Percentiles rank a stretch among this genome's conserved stretches.
Conservation (phyloP, 176 grass and related monocot genomes). For the Aegilops bicornis region DNA sequence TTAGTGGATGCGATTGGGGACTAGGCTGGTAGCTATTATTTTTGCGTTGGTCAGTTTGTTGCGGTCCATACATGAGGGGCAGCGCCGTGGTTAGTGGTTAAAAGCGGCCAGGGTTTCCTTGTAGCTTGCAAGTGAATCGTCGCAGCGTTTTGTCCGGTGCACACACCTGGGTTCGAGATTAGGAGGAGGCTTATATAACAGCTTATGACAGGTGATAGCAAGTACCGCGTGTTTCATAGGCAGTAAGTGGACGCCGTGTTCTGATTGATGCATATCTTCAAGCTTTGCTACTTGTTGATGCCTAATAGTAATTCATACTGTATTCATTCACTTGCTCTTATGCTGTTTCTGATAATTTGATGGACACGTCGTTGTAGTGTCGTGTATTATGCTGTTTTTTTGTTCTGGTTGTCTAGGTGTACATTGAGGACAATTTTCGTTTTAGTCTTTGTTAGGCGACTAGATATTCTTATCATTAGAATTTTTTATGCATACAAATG, state of each 20-base stretch:
- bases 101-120: not conserved
- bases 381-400: not conserved
- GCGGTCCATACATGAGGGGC: not conserved
- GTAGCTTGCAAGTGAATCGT: not conserved
- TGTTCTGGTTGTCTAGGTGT: not conserved
- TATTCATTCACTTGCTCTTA: not conserved
- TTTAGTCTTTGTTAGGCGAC: not conserved
- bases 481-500: not conserved
- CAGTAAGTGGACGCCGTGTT: not conserved
- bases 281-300: not conserved
- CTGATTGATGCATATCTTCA: not conserved
- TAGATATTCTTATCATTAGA: not conserved
- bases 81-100: not conserved
- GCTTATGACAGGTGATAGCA: too few relatives aligned
- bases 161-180: not conserved
- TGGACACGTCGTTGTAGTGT: not conserved
- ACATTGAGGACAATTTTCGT: not conserved
- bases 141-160: too few relatives aligned
- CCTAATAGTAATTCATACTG: not conserved
- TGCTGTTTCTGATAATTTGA: not conserved
- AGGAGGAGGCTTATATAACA: too few relatives aligned
- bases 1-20: not conserved
- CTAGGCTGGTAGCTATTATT: not conserved
- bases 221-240: too few relatives aligned
- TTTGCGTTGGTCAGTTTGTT: not conserved